Conservation (phyloP, 257 asterid species). For the Anisodus tanguticus region DNA sequence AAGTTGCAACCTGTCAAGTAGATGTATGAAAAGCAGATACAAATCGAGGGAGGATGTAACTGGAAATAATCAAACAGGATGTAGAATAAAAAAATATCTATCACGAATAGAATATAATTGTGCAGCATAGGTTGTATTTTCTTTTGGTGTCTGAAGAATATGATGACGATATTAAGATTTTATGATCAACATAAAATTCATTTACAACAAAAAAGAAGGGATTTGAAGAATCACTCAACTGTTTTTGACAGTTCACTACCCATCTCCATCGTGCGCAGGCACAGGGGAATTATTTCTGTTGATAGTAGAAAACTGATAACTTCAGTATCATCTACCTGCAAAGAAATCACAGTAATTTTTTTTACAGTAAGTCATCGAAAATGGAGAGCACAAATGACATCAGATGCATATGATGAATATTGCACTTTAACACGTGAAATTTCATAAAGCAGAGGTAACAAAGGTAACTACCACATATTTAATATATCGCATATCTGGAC, state of each 20-base stretch:
- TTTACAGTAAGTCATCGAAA: neutral
- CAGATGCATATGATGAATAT: neutral
- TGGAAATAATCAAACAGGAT: constrained; percentile 16
- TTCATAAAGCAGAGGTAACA: neutral
- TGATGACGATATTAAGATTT: neutral
- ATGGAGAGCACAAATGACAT: neutral
- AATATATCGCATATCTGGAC: neutral
- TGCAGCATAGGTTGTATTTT: neutral
- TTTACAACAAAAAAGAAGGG: neutral
- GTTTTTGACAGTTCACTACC: constrained; percentile 96
- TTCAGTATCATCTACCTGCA: constrained; percentile 91
- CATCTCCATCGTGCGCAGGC: constrained; percentile 97
- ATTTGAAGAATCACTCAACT: constrained; percentile 53
- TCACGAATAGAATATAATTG: neutral
- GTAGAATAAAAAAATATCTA: no score
- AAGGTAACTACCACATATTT: neutral
- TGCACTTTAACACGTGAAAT: neutral
- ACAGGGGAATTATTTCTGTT: constrained; percentile 90
- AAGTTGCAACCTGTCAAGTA: constrained; percentile 86
- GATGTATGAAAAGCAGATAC: neutral
- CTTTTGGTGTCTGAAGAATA: neutral
- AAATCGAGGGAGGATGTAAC: constrained; percentile 5
- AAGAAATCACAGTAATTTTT: neutral
- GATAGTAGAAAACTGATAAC: constrained; percentile 91
- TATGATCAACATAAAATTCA: constrained; percentile 11